Evolutionary conservation across 2,329 filamentous ascomycete genomes (phyloP).

Genomic region (Blastomyces percursus): DNA sequence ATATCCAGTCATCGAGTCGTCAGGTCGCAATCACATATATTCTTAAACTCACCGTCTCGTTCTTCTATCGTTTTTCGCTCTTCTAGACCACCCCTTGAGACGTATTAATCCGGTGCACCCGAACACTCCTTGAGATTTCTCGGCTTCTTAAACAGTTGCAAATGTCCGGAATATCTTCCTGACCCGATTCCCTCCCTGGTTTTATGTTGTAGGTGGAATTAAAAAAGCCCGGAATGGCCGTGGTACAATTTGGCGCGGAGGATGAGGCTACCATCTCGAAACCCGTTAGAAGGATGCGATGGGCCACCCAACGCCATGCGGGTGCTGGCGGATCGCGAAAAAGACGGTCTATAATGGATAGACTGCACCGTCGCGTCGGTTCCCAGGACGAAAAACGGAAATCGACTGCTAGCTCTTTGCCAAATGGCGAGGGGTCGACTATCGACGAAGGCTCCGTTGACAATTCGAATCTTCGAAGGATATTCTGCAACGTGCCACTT

Average conservation of each 20-base stretch:
- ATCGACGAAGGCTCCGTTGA: slow-evolving; percentile 22
- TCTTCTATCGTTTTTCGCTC: background rate
- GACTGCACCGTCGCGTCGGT: slow-evolving; percentile 52
- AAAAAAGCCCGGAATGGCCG: slow-evolving; percentile 25
- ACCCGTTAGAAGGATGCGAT: slow-evolving; percentile 71
- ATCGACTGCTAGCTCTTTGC: slow-evolving; percentile 33
- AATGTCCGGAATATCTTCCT: slow-evolving; percentile 6
- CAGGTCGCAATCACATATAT: background rate
- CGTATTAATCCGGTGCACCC: background rate
- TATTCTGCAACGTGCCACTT: slow-evolving; percentile 81
- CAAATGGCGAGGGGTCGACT: slow-evolving; percentile 16
- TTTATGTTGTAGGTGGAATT: slow-evolving; percentile 12
- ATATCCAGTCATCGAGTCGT: background rate
- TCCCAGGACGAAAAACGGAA: slow-evolving; percentile 60
- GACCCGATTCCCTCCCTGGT: slow-evolving; percentile 4
- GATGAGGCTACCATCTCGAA: slow-evolving; percentile 41
- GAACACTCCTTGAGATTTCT: background rate
- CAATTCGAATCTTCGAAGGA: slow-evolving; percentile 41
- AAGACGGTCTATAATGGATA: slow-evolving; percentile 69
- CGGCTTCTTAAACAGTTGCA: background rate
- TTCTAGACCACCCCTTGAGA: background rate
- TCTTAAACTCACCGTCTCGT: background rate
- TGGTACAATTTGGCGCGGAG: slow-evolving; percentile 26
- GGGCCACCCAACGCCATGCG: slow-evolving; percentile 85
- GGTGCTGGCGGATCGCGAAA: slow-evolving; percentile 66